Base-by-base conservation (phyloP, 805 yeast species). In the Candida schatavii region DNA sequence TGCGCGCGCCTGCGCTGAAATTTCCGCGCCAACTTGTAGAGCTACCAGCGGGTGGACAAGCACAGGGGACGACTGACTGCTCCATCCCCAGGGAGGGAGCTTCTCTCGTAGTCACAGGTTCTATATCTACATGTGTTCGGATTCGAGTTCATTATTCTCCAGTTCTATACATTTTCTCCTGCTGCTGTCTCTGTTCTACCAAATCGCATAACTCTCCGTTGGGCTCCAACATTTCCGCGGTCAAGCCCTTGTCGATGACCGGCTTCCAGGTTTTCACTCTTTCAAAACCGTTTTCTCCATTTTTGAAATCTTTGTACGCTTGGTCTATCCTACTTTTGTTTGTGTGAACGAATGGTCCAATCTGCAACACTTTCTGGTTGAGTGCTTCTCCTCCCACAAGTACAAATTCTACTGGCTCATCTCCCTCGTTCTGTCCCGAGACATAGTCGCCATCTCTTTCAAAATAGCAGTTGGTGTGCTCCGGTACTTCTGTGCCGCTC, bases 381-480 rank as follows among this genome's bases (percentile, higher is more conserved):
- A 37, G 14, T 9, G 17, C 26, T 17, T 37, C 26, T 19, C 40
- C 40, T 13, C 40, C 40, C 6, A 28, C 22, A 13, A 37, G 18
- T 10, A 27, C 19, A 20, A 27, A 27, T 6, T 37, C 35, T 19
- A 37, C 31, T 27, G n/a, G 23, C 5, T 15, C 22, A 9, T 17
- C 14, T 5, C 23, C 15, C 7, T 7, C 17, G 22, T 37, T 37
- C 19, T 37, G n/a, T 33, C 88, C 90, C 28, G 56, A 62, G 14
- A 83, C 68, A 4, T 62, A 62, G 35, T 76, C 80, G 41, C 90
- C 90, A 49, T 82, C 84, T 35, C 74, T 63, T 37, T 83, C 74
- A 65, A 81, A 83, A 55, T 82, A 80, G 2, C 70, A 73, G n/a
- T 76, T 68, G 44, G 75, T 66, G 55, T 62, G 70, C 46, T 73